phyloP scores from a whole-genome alignment of 805 yeast species.

The Candida nemodendra region DNA sequence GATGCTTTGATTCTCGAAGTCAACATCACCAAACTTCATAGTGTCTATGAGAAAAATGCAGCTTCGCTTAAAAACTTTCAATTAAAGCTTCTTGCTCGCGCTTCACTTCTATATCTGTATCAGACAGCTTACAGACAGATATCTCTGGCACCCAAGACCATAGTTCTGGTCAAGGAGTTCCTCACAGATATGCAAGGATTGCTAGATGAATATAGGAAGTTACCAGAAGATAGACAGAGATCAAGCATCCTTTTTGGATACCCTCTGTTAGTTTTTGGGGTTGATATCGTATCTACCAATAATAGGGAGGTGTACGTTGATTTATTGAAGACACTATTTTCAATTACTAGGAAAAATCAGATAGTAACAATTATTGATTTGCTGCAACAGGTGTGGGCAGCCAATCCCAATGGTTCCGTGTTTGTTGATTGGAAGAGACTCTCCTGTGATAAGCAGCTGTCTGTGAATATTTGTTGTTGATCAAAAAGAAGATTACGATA shows the following conservation, averaged over 20 bases:
- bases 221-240: neutral
- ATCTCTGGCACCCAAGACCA: constrained; percentile 17
- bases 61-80: constrained; percentile 2
- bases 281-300: constrained; percentile 9
- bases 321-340: constrained; percentile 2
- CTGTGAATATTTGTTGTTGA: neutral
- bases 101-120: constrained; percentile 14
- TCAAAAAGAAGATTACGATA: neutral
- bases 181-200: constrained; percentile 1
- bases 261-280: constrained; percentile 13
- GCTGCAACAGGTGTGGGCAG: constrained; percentile 9
- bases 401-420: constrained; percentile 8
- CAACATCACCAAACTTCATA: constrained; percentile 1
- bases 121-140: constrained; percentile 14
- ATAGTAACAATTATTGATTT: constrained; percentile 6
- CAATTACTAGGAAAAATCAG: constrained; percentile 1
- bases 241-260: constrained; percentile 4
- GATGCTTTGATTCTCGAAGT: constrained; percentile 10
- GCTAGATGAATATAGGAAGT: neutral
- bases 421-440: constrained; percentile 14
- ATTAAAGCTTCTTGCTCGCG: constrained; percentile 10
- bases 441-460: neutral
- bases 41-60: neutral
- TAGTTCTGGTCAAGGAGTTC: constrained; percentile 10
- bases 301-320: constrained; percentile 7